These are phyloP conservation scores for Talaromyces albobiverticillius DNA, from an alignment of 2,329 filamentous ascomycete genomes.

Conservation along the genomic window DNA sequence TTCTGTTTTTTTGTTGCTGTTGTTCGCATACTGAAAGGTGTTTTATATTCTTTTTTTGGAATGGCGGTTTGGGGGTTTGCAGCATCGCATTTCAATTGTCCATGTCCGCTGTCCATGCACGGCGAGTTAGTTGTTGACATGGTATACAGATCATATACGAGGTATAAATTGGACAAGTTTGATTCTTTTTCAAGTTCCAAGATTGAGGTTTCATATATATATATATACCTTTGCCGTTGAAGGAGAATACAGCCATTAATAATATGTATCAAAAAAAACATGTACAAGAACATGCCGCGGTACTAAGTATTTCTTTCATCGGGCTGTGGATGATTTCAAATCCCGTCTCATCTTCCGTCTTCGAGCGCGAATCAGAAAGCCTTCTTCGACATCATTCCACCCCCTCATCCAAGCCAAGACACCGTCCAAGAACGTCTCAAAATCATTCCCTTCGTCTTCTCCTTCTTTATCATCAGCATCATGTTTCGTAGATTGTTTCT, in stretches of 20 bases:
- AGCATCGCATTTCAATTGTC: background rate
- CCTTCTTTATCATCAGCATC: constrained; percentile 18
- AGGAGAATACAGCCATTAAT: background rate
- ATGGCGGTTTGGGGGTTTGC: constrained; percentile 8
- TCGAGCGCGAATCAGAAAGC: constrained; percentile 49
- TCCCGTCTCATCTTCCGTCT: constrained; percentile 55
- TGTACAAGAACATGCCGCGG: no score
- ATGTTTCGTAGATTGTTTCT: constrained; percentile 3
- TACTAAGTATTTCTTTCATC: no score
- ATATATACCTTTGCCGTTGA: background rate
- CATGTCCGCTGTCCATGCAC: background rate
- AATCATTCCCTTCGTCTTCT: constrained; percentile 22
- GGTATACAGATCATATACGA: background rate
- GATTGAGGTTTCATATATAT: no score
- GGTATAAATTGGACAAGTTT: constrained; percentile 4
- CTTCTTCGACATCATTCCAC: constrained; percentile 43
- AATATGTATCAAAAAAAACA: background rate
- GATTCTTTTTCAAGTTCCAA: no score
- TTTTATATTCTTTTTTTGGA: constrained; percentile 11
- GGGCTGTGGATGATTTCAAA: constrained; percentile 16
- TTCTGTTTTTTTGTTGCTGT: background rate
- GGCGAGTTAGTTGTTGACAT: no score
- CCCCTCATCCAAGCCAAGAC: constrained; percentile 43
- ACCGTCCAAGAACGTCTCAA: constrained; percentile 35
- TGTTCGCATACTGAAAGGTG: constrained; percentile 12